Percentiles rank a stretch among this genome's conserved stretches.
Conservation (phyloP, 163 green algal genomes). For the Chlamydomonas reinhardtii region DNA sequence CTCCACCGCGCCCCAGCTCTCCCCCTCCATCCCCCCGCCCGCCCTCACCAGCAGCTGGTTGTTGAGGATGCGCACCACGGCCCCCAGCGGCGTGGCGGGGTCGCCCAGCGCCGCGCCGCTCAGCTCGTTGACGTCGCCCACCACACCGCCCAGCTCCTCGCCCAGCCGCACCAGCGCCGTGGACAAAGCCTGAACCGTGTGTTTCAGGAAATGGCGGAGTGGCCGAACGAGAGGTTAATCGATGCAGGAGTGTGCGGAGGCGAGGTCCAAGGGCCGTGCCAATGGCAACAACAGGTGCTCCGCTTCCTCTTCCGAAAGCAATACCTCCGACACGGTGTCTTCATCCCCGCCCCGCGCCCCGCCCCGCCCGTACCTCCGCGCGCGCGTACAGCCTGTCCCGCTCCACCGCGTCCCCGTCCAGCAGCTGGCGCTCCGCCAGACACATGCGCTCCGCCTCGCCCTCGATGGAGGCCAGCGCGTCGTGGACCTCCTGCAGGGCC, state of each 20-base stretch:
- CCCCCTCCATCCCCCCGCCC: background rate
- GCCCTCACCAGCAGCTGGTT: conserved; percentile 84
- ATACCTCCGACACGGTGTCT: no score
- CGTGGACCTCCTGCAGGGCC: conserved; percentile 86
- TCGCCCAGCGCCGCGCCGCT: conserved; percentile 70
- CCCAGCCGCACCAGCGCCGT: conserved; percentile 68
- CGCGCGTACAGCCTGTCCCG: conserved; percentile 81
- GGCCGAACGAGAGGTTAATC: no score
- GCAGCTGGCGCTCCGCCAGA: conserved; percentile 68
- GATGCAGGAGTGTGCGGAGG: no score
- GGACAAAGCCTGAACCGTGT: conserved; percentile 44
- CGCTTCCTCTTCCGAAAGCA: no score
- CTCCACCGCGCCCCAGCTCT: background rate
- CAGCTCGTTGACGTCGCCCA: conserved; percentile 78
- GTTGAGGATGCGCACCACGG: conserved; percentile 88
- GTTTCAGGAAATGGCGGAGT: no score
- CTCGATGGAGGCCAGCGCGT: conserved; percentile 87
- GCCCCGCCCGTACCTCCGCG: conserved; percentile 24
- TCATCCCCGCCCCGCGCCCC: no score
- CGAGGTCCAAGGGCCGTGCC: no score
- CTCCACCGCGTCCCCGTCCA: conserved; percentile 78
- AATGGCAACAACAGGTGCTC: no score
- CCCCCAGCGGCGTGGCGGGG: conserved; percentile 73
- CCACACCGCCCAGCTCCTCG: conserved; percentile 70
- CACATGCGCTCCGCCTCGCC: conserved; percentile 84